phyloP scores from a whole-genome alignment of 129 eudicot genomes.

The Escallonia herrerae region DNA sequence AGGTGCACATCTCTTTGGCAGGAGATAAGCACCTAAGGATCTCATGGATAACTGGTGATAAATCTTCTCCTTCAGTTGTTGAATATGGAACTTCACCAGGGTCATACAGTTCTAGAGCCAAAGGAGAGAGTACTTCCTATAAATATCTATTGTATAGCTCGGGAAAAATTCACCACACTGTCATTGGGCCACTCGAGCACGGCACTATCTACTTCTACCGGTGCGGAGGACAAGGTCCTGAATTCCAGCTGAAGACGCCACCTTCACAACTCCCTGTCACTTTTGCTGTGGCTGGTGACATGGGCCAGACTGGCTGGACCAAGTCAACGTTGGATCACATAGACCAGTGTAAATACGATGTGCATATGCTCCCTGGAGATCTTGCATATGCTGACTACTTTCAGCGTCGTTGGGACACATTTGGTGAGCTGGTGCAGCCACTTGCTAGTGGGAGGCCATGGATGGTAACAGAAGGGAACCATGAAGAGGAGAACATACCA shows the following conservation, averaged over 20 bases:
- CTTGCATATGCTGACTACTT: conserved; percentile 84
- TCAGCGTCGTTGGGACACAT: conserved; percentile 80
- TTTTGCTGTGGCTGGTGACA: conserved; percentile 88
- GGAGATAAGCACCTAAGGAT: conserved; percentile 66
- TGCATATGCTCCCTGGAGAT: conserved; percentile 85
- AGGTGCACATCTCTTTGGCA: conserved; percentile 93
- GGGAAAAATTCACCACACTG: conserved; percentile 83
- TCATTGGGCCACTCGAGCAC: conserved; percentile 79
- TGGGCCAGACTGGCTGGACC: conserved; percentile 97
- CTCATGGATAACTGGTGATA: conserved; percentile 58
- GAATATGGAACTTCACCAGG: conserved; percentile 81
- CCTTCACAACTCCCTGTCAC: conserved; percentile 75
- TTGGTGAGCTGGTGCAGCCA: conserved; percentile 82
- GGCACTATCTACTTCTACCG: conserved; percentile 60
- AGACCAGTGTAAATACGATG: conserved; percentile 66
- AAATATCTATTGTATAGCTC: conserved; percentile 57
- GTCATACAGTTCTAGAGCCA: conserved; percentile 37
- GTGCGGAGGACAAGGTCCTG: conserved; percentile 86
- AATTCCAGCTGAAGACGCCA: conserved; percentile 69
- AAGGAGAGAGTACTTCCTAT: conserved; percentile 71
- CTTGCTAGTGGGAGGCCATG: conserved; percentile 90
- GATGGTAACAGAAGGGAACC: conserved; percentile 98
- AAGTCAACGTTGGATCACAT: conserved; percentile 85
- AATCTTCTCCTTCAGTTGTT: conserved; percentile 60
- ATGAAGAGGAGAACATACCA: conserved; percentile 73